These are phyloP conservation scores for Cadophora gregata DNA, from an alignment of 2,329 filamentous ascomycete species.

Conservation along the genomic window DNA sequence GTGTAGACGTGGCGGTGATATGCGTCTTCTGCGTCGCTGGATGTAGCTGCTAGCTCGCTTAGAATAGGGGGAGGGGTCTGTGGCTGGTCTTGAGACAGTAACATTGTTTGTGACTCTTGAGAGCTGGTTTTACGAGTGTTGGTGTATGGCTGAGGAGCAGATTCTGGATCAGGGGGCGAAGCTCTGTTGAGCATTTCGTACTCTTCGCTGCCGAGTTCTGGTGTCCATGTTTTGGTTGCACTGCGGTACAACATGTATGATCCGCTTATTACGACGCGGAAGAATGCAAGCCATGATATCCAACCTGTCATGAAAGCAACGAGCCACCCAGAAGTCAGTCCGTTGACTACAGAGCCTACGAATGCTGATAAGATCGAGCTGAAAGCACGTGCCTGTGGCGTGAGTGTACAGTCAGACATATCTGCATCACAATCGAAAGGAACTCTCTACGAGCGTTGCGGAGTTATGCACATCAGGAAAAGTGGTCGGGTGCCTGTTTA, in stretches of 20 bases:
- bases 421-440: no score
- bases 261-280: constrained; percentile 16
- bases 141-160: not conserved
- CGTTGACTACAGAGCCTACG: constrained; percentile 22
- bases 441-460: no score
- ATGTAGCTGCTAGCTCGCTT: no score
- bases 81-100: no score
- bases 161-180: constrained; percentile 8
- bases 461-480: no score
- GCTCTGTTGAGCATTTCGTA: constrained; percentile 18
- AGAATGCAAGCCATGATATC: constrained; percentile 19
- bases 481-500: no score
- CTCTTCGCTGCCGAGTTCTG: not conserved
- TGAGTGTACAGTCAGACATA: constrained; percentile 19
- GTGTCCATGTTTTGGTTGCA: constrained; percentile 13
- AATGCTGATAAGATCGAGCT: constrained; percentile 23
- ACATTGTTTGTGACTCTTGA: no score
- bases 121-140: no score
- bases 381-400: constrained; percentile 21
- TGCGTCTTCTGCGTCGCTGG: no score
- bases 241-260: constrained; percentile 21
- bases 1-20: constrained; percentile 20
- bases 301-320: constrained; percentile 23
- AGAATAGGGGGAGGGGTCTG: no score
- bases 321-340: constrained; percentile 20